Percentiles rank a stretch among this genome's conserved stretches.
These are phyloP conservation scores for Cercophora sp. DNA, from an alignment of 495 filamentous ascomycete genomes.

Conservation along the genomic window DNA sequence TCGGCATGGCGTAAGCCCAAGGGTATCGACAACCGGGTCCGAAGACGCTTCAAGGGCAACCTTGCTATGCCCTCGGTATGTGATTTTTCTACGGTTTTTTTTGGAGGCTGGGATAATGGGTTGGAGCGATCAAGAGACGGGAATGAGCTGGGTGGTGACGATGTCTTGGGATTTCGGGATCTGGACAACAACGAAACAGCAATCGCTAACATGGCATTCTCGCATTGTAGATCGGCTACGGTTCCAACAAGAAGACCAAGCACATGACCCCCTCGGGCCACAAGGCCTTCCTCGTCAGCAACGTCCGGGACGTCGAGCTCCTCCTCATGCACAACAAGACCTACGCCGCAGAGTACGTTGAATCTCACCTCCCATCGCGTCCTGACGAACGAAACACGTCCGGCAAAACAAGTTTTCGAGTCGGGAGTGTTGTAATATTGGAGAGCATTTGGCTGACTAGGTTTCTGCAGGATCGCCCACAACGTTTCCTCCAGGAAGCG, in stretches of 20 bases:
- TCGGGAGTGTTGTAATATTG: background rate
- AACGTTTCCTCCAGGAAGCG: slow-evolving; percentile 97
- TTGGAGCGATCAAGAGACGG: background rate
- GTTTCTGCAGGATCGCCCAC: slow-evolving; percentile 73
- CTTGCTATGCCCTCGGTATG: slow-evolving; percentile 97
- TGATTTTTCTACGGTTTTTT: slow-evolving; percentile 15
- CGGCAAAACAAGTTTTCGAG: background rate
- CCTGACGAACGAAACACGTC: background rate
- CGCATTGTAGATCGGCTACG: slow-evolving; percentile 79
- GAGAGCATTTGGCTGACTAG: background rate
- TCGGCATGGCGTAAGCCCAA: slow-evolving; percentile 96
- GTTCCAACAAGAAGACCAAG: slow-evolving; percentile 96
- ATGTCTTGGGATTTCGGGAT: no score
- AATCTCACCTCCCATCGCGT: background rate
- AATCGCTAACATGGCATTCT: slow-evolving; percentile 18
- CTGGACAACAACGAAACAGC: background rate
- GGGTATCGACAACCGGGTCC: slow-evolving; percentile 87
- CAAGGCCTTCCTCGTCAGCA: slow-evolving; percentile 99
- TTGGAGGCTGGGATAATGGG: background rate
- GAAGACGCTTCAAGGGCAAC: slow-evolving; percentile 89
- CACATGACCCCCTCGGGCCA: slow-evolving; percentile 99
- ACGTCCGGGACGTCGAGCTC: slow-evolving; percentile 89
- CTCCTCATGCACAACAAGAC: slow-evolving; percentile 99
- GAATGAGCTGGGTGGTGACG: background rate
- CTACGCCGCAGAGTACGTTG: slow-evolving; percentile 94